Percentiles rank a stretch among this genome's conserved stretches.
These are phyloP conservation scores for Mycogone perniciosa DNA, from an alignment of 2,329 filamentous ascomycete genomes.

Conservation along the genomic window DNA sequence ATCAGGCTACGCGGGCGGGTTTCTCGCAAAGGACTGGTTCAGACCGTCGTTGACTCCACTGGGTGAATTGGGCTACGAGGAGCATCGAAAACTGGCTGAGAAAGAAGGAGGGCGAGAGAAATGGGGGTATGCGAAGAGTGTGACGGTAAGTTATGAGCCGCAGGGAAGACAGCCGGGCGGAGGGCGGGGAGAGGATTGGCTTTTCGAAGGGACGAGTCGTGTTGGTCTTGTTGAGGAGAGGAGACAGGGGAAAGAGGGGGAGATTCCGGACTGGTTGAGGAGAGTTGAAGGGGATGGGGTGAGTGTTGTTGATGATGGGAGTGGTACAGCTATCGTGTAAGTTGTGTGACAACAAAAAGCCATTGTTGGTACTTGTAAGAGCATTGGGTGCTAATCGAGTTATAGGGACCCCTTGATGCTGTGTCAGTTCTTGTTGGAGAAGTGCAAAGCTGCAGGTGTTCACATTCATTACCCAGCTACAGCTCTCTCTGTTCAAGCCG, in stretches of 20 bases:
- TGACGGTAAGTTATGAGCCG: constrained; percentile 46
- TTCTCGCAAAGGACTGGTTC: constrained; percentile 70
- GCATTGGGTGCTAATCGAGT: not conserved
- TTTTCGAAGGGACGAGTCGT: constrained; percentile 57
- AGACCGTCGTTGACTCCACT: constrained; percentile 49
- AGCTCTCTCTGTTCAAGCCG: constrained; percentile 45
- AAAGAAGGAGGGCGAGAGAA: constrained; percentile 48
- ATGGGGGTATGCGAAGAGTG: constrained; percentile 48
- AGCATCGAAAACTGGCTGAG: constrained; percentile 60
- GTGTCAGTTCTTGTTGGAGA: constrained; percentile 57
- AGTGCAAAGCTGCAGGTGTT: constrained; percentile 55
- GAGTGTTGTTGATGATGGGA: constrained; percentile 55
- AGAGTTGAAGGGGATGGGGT: constrained; percentile 47
- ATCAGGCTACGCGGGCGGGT: constrained; percentile 68
- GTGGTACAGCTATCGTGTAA: constrained; percentile 59
- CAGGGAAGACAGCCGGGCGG: constrained; percentile 30
- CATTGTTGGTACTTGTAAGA: not conserved
- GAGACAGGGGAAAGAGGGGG: constrained; percentile 23
- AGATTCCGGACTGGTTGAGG: constrained; percentile 25
- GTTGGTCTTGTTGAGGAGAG: constrained; percentile 40
- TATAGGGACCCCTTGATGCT: constrained; percentile 58
- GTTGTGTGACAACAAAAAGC: constrained; percentile 21
- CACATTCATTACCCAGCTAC: constrained; percentile 58
- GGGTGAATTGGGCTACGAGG: constrained; percentile 60
- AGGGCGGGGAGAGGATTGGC: constrained; percentile 56